Evolutionary conservation across 345 rosid species (phyloP).

Genomic region (Crucihimalaya himalaica): DNA sequence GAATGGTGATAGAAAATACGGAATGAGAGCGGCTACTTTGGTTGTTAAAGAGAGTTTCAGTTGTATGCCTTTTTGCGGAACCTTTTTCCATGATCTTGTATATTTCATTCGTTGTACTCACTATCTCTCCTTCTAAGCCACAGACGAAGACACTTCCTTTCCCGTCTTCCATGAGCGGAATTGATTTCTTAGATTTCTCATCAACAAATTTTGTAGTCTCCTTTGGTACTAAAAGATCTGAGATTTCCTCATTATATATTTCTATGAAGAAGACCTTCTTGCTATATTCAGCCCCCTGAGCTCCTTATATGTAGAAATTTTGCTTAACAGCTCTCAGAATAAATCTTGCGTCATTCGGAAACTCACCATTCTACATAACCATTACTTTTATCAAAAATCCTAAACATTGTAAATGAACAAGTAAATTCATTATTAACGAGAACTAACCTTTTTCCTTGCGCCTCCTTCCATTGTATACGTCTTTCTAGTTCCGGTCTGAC

Average conservation of each 20-base stretch:
- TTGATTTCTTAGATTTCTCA: slow-evolving; percentile 90
- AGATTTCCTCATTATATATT: slow-evolving; percentile 91
- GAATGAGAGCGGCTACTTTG: slow-evolving; percentile 99
- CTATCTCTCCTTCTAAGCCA: slow-evolving; percentile 98
- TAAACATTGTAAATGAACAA: no score
- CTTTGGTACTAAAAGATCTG: slow-evolving; percentile 94
- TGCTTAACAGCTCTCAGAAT: slow-evolving; percentile 95
- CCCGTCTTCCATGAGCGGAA: slow-evolving; percentile 98
- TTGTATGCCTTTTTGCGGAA: slow-evolving; percentile 94
- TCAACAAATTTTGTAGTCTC: slow-evolving; percentile 78
- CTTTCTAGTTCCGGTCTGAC: slow-evolving; percentile 98
- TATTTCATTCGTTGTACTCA: slow-evolving; percentile 88
- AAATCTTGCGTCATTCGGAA: slow-evolving; percentile 94
- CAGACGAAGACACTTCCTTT: slow-evolving; percentile 97
- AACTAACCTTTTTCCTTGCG: slow-evolving; percentile 78
- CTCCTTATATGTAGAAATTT: slow-evolving; percentile 84
- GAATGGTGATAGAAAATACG: slow-evolving; percentile 94
- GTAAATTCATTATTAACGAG: no score
- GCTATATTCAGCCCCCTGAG: slow-evolving; percentile 89
- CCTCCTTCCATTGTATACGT: slow-evolving; percentile 99
- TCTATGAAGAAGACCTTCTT: slow-evolving; percentile 97
- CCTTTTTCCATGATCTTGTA: slow-evolving; percentile 97
- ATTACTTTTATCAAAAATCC: background rate
- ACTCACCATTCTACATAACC: slow-evolving; percentile 82
- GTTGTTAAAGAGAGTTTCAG: slow-evolving; percentile 98